Evolutionary conservation across 805 yeast species (phyloP).

Genomic region (Candida krabiensis): DNA sequence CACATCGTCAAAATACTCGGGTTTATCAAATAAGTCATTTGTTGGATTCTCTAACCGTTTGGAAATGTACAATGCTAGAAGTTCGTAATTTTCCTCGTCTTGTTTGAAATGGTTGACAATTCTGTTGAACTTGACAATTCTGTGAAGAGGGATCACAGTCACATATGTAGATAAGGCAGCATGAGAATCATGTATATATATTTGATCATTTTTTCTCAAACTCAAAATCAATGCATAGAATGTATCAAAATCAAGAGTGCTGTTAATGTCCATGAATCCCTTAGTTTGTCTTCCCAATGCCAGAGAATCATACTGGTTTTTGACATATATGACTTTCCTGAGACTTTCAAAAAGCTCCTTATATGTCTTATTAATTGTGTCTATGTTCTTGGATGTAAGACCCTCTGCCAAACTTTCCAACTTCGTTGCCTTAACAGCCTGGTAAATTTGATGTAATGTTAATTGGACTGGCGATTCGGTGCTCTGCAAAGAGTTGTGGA

Average conservation of each 20-base stretch:
- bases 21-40: conserved; percentile 13
- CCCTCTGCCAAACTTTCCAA: conserved; percentile 27
- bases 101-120: conserved; percentile 30
- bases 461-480: conserved; percentile 42
- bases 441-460: conserved; percentile 37
- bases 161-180: conserved; percentile 38
- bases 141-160: conserved; percentile 42
- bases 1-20: conserved; percentile 36
- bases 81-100: conserved; percentile 23
- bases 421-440: conserved; percentile 35
- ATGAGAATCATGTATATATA: conserved; percentile 26
- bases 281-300: conserved; percentile 25
- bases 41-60: conserved; percentile 7
- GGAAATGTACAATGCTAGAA: conserved; percentile 26
- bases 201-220: conserved; percentile 46
- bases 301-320: conserved; percentile 29
- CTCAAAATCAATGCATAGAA: conserved; percentile 49
- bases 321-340: conserved; percentile 19
- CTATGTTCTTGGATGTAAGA: conserved; percentile 21
- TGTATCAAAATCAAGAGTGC: conserved; percentile 24
- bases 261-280: conserved; percentile 22
- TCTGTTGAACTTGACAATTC: conserved; percentile 35
- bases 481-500: conserved; percentile 35
- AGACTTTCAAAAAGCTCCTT: conserved; percentile 19
- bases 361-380: conserved; percentile 27